A percentile compares a stretch with the other conserved stretches of the same genome.
phyloP scores from a whole-genome alignment of 2,329 filamentous ascomycete genomes.

The Trichophyton rubrum region DNA sequence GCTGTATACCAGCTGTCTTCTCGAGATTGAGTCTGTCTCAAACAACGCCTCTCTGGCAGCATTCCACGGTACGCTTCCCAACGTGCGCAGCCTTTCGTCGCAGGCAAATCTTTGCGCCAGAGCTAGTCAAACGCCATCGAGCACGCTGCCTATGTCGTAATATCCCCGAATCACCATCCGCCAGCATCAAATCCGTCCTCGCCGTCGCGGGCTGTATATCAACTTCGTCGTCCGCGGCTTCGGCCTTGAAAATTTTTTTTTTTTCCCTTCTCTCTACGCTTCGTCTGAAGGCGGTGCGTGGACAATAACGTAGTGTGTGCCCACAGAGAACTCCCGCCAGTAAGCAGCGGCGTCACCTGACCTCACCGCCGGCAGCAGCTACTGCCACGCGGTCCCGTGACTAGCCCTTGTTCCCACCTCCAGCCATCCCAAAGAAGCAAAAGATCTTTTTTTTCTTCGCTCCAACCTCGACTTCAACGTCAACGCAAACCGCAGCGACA shows the following conservation, averaged over 20 bases:
- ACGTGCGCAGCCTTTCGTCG: too few relatives aligned
- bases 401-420: slow-evolving; percentile 2
- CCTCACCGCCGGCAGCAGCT: neutral
- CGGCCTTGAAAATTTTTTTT: neutral
- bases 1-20: too few relatives aligned
- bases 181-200: too few relatives aligned
- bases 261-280: neutral
- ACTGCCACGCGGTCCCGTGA: neutral
- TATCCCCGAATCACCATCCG: too few relatives aligned
- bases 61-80: too few relatives aligned
- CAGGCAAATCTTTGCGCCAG: too few relatives aligned
- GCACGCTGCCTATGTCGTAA: too few relatives aligned
- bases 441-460: neutral
- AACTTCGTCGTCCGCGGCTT: too few relatives aligned
- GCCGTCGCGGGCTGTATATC: too few relatives aligned
- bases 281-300: neutral
- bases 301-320: neutral
- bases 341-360: neutral
- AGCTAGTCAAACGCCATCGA: too few relatives aligned
- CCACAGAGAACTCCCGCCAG: neutral
- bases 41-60: too few relatives aligned
- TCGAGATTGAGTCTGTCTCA: too few relatives aligned
- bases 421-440: neutral
- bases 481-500: neutral
- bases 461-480: neutral